These are phyloP conservation scores for Colletotrichum melonis DNA, from an alignment of 2,329 filamentous ascomycete genomes.

Conservation along the genomic window DNA sequence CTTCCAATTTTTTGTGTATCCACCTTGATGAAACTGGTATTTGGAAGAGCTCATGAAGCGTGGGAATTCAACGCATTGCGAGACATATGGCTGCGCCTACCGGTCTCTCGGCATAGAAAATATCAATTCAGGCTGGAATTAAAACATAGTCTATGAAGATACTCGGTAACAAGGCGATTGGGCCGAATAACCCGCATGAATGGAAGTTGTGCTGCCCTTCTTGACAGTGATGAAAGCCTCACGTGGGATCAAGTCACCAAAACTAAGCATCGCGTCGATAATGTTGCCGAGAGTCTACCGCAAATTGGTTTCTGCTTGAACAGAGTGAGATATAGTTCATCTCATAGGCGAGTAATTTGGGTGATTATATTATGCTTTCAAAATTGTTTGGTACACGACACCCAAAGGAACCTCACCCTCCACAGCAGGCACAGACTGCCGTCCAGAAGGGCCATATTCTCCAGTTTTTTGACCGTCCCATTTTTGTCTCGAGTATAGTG, in stretches of 20 bases:
- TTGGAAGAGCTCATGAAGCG: background rate
- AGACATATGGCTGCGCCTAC: background rate
- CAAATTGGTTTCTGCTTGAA: too few species aligned
- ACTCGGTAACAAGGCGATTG: background rate
- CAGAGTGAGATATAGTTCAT: too few species aligned
- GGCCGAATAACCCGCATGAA: background rate
- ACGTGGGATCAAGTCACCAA: background rate
- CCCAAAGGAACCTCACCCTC: too few species aligned
- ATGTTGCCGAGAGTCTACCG: too few species aligned
- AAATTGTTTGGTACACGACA: background rate
- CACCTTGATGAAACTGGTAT: constrained; percentile 3
- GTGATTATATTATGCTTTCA: background rate
- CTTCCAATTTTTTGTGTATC: background rate
- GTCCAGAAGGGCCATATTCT: background rate
- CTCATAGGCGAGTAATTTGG: too few species aligned
- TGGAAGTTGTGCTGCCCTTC: background rate
- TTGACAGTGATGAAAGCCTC: background rate
- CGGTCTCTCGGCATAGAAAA: background rate
- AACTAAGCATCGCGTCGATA: too few species aligned
- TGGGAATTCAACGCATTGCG: background rate
- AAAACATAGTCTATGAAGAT: background rate
- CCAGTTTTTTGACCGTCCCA: background rate
- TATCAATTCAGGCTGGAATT: background rate
- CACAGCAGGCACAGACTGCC: background rate
- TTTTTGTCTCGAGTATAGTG: background rate